Base-by-base conservation (phyloP, 306 rosid species). In the Citrullus amarus region DNA sequence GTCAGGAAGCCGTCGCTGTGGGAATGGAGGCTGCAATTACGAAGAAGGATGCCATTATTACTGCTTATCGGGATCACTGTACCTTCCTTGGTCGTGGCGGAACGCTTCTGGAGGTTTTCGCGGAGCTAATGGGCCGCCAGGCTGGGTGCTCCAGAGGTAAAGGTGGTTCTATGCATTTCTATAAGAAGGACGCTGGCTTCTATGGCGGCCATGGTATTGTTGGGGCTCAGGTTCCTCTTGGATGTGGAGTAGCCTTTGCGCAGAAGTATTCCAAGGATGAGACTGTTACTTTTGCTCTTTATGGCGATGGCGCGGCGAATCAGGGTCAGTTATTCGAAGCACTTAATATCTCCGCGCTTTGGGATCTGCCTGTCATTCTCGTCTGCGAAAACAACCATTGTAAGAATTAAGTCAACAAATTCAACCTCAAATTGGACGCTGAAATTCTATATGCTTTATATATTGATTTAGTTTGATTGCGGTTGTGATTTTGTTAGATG, bases 381-480 rank as follows among this genome's bases (percentile, higher is more conserved):
- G 97, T 95, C 82, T 92, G 99, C 82, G 99, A 95, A 90, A 95
- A 95, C 53, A 95, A 95, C 76, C 99, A 92, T 68, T 95, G 97
- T 95, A 61, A 91, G 98, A 48, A 67, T 50, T 25, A 8, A 65
- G 51, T 75, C 22, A 18, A 75, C 28, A 53, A 15, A 28, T 34
- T 75, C 44, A 17, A 28, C 56, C 2, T 5, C 11, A 20, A 44
- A 53, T 74, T 74, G 39, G 22, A 46, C 36, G 6, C 28, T 71
- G 38, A 15, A 7, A 12, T 66, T 66, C 50, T 66, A 36, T 66
- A 17, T 38, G 73, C 51, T 17, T 25, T 34, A 0, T 38, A 3
- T 66, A 66, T 36, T 77, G 17, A 61, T 6, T 16, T 28, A 43
- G 36, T 41, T 79, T 71, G 60, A 79, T 30, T 82, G 81, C 75